A percentile compares a stretch with the other conserved stretches of the same genome.
Evolutionary conservation across 2,329 filamentous ascomycete genomes (phyloP).

Genomic region (Claviceps sp.): DNA sequence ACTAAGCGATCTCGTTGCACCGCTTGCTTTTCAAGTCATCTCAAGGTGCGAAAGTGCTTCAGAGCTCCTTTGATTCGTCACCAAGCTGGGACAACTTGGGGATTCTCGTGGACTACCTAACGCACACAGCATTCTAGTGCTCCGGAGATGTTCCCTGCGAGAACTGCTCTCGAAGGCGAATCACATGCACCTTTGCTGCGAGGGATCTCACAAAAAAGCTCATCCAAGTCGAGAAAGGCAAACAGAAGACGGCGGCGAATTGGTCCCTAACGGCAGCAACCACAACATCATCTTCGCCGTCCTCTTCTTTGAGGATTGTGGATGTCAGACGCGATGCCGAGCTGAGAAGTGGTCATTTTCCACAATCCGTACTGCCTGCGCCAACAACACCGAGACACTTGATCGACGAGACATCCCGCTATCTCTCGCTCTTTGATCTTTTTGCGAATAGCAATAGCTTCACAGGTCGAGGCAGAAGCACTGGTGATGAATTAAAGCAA

Average conservation of each 20-base stretch:
- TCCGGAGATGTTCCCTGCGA: conserved; percentile 18
- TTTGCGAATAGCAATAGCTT: conserved; percentile 18
- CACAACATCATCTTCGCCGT: neutral
- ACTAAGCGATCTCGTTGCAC: conserved; percentile 19
- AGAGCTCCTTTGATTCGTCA: neutral
- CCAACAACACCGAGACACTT: neutral
- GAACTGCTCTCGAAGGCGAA: conserved; percentile 15
- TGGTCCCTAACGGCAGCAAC: neutral
- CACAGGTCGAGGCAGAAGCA: conserved; percentile 3
- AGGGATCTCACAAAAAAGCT: neutral
- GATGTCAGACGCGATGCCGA: neutral
- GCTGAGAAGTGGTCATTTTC: neutral
- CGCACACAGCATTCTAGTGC: conserved; percentile 10
- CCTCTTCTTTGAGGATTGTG: neutral
- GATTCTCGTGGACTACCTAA: neutral
- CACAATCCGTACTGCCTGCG: neutral
- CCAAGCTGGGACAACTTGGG: neutral
- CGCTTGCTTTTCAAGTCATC: conserved; percentile 18
- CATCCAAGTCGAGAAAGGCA: conserved; percentile 13
- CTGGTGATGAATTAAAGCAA: conserved; percentile 11
- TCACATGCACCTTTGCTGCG: conserved; percentile 12
- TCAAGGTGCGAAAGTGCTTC: conserved; percentile 15
- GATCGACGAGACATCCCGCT: conserved; percentile 7
- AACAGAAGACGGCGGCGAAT: conserved; percentile 3
- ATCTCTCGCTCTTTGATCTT: conserved; percentile 12